phyloP scores from a whole-genome alignment of 129 eudicot genomes.

The Centaurea solstitialis region DNA sequence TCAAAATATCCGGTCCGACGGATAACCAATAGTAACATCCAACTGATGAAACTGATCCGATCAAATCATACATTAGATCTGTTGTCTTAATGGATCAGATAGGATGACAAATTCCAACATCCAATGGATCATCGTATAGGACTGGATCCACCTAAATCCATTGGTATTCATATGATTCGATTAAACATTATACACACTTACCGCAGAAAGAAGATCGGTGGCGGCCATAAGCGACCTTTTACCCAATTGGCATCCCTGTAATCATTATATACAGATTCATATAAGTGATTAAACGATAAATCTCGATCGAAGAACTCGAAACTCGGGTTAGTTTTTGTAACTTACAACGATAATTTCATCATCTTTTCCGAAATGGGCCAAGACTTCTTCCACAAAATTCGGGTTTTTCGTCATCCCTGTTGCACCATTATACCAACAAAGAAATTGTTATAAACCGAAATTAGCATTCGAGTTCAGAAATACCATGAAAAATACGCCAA shows the following conservation, averaged over 20 bases:
- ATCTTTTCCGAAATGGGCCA: constrained; percentile 60
- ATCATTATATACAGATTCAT: background rate
- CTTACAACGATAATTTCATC: constrained; percentile 88
- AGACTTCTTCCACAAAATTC: constrained; percentile 59
- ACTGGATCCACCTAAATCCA: background rate
- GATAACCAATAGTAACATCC: no score
- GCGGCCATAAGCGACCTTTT: constrained; percentile 90
- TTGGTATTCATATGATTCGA: background rate
- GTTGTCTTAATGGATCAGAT: background rate
- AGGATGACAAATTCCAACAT: background rate
- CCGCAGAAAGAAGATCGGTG: constrained; percentile 68
- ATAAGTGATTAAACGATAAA: background rate
- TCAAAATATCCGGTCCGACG: no score
- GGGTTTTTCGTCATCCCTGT: constrained; percentile 74
- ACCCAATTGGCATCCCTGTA: constrained; percentile 88
- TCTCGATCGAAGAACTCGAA: background rate
- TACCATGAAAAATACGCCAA: background rate
- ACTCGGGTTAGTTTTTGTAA: background rate
- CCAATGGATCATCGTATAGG: no score
- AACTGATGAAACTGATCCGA: no score
- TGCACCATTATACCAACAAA: background rate
- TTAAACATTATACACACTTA: constrained; percentile 30
- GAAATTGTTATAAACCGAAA: background rate
- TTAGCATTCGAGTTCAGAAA: background rate
- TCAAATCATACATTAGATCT: no score